phyloP scores from a whole-genome alignment of 108 stramenopile genomes.

The Ochromonas danica region DNA sequence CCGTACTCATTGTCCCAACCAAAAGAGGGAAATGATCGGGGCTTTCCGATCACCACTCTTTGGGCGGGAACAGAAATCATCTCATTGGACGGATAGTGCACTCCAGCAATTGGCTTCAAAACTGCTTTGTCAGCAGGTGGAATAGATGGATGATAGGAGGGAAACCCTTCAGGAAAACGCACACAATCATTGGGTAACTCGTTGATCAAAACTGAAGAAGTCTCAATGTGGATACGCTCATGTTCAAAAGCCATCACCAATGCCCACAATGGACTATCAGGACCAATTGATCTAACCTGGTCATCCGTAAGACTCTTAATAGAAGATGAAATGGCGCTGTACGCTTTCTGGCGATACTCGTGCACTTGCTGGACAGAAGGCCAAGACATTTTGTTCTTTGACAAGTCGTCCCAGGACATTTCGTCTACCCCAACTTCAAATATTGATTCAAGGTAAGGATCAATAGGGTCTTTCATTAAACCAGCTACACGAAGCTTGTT shows the following conservation, averaged over 20 bases:
- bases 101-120: background rate
- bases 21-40: conserved; percentile 75
- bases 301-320: conserved; percentile 76
- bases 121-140: background rate
- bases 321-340: conserved; percentile 65
- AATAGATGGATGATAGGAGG: conserved; percentile 36
- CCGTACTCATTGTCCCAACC: conserved; percentile 98
- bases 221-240: conserved; percentile 91
- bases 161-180: conserved; percentile 73
- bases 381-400: conserved; percentile 82
- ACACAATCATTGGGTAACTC: conserved; percentile 79
- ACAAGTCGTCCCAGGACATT: conserved; percentile 84
- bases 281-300: conserved; percentile 55
- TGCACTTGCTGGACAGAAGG: conserved; percentile 65
- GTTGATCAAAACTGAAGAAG: conserved; percentile 83
- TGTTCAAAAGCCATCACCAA: conserved; percentile 86
- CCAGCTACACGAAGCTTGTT: conserved; percentile 87
- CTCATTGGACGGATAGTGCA: conserved; percentile 9
- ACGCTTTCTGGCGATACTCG: conserved; percentile 75
- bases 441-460: conserved; percentile 78
- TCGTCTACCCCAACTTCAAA: conserved; percentile 93
- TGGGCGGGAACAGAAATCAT: background rate
- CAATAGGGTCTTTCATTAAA: conserved; percentile 66
- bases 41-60: conserved; percentile 76
- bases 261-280: conserved; percentile 81